Evolutionary conservation across 371 early-diverging fungal genomes (phyloP).

Genomic region (Mucor sp.): DNA sequence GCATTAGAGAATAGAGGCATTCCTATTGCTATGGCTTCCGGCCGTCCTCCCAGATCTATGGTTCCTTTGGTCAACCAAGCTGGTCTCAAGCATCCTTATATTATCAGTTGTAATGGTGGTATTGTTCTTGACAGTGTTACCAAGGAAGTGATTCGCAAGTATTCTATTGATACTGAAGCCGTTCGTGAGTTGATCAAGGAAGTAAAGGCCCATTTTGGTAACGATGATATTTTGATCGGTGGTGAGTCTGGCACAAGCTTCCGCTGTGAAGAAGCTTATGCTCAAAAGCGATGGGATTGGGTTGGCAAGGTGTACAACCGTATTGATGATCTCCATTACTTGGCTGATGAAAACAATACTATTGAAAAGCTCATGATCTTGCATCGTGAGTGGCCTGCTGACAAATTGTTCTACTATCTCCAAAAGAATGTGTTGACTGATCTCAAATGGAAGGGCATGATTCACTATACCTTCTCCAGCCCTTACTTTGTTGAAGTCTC

Average conservation of each 20-base stretch:
- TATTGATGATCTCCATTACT: slow-evolving; percentile 25
- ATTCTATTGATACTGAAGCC: slow-evolving; percentile 30
- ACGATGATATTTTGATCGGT: slow-evolving; percentile 31
- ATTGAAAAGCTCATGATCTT: slow-evolving; percentile 45
- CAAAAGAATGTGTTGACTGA: slow-evolving; percentile 30
- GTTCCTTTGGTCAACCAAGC: slow-evolving; percentile 34
- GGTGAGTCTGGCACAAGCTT: slow-evolving; percentile 36
- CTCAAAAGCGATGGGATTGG: slow-evolving; percentile 26
- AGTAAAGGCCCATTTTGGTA: slow-evolving; percentile 29
- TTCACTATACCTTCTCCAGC: slow-evolving; percentile 48
- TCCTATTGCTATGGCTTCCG: slow-evolving; percentile 40
- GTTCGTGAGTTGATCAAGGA: slow-evolving; percentile 23
- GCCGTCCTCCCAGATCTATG: slow-evolving; percentile 41
- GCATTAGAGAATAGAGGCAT: slow-evolving; percentile 33
- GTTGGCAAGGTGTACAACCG: slow-evolving; percentile 19
- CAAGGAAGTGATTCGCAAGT: slow-evolving; percentile 31
- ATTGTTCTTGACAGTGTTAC: slow-evolving; percentile 36
- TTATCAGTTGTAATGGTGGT: slow-evolving; percentile 44
- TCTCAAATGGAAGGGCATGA: slow-evolving; percentile 24
- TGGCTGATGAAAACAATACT: slow-evolving; percentile 25
- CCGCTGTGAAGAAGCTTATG: slow-evolving; percentile 39
- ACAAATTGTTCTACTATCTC: slow-evolving; percentile 24
- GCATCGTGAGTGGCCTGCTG: slow-evolving; percentile 37
- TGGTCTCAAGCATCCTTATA: slow-evolving; percentile 24
- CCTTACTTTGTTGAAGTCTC: slow-evolving; percentile 54